These are phyloP conservation scores for Aspergillus avenaceus DNA, from an alignment of 495 filamentous ascomycete genomes.

Conservation along the genomic window DNA sequence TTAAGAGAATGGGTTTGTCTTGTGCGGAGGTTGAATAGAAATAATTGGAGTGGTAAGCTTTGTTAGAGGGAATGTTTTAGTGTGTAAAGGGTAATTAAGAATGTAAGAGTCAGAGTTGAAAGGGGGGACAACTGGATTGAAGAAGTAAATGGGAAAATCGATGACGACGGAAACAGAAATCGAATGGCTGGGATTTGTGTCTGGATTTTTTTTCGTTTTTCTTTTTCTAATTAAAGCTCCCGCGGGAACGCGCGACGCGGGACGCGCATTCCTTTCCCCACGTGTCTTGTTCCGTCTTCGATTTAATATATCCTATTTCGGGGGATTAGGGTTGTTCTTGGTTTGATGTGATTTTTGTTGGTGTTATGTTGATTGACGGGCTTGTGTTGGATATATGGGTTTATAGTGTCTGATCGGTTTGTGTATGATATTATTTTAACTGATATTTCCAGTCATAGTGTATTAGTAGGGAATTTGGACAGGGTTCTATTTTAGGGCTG, in stretches of 20 bases:
- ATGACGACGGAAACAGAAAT: constrained; percentile 1
- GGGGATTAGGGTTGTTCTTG: constrained; percentile 9
- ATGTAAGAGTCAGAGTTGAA: too few species aligned
- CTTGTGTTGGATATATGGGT: too few species aligned
- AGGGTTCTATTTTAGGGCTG: too few species aligned
- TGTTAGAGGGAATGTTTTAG: neutral
- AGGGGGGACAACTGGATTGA: constrained; percentile 12
- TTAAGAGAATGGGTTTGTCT: neutral
- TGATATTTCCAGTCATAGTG: too few species aligned
- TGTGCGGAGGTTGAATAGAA: too few species aligned
- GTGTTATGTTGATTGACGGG: too few species aligned
- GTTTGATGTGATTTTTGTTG: too few species aligned
- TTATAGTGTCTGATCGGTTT: too few species aligned
- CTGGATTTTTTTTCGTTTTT: too few species aligned
- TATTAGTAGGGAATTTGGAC: too few species aligned
- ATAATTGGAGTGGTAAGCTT: constrained; percentile 8
- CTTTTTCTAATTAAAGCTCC: too few species aligned
- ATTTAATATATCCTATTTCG: constrained; percentile 21
- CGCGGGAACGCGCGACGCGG: constrained; percentile 18
- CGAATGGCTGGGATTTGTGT: neutral
- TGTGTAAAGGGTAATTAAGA: constrained; percentile 8
- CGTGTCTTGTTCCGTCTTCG: neutral
- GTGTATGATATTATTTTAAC: too few species aligned
- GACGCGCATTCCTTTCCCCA: constrained; percentile 2
- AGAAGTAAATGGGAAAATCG: constrained; percentile 14